Evolutionary conservation across 176 grass and related monocot genomes (phyloP).

Genomic region (Carex parvula): DNA sequence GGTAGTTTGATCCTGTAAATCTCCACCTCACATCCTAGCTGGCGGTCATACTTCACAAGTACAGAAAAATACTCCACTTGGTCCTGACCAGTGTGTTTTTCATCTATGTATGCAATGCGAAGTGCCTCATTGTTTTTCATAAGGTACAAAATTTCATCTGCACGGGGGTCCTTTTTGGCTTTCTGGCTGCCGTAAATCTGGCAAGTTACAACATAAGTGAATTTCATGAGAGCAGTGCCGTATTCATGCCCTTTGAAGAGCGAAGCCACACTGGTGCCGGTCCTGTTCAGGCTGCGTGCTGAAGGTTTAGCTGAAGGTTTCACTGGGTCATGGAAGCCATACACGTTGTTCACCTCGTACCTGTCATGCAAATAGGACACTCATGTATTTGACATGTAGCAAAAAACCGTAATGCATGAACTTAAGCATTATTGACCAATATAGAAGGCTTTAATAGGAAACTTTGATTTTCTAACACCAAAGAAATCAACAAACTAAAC

Average conservation of each 20-base stretch:
- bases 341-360: constrained; percentile 21
- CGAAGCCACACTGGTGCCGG: constrained; percentile 55
- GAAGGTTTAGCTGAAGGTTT: constrained; percentile 43
- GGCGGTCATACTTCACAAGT: constrained; percentile 85
- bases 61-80: constrained; percentile 74
- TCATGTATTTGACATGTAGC: neutral
- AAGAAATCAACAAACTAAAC: neutral
- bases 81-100: constrained; percentile 37
- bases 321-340: constrained; percentile 36
- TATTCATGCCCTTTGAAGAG: constrained; percentile 88
- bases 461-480: neutral
- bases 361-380: neutral
- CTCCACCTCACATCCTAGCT: constrained; percentile 66
- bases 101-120: constrained; percentile 94
- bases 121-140: constrained; percentile 94
- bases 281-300: constrained; percentile 51
- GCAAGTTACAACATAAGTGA: constrained; percentile 88
- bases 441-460: neutral
- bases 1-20: constrained; percentile 90
- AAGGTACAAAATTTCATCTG: constrained; percentile 74
- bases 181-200: constrained; percentile 97
- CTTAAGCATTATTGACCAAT: neutral
- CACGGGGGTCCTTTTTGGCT: constrained; percentile 61
- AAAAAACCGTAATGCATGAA: neutral
- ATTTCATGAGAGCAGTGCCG: constrained; percentile 87